These are phyloP conservation scores for Allium sativum DNA, from an alignment of 106 monocot species.

Conservation along the genomic window DNA sequence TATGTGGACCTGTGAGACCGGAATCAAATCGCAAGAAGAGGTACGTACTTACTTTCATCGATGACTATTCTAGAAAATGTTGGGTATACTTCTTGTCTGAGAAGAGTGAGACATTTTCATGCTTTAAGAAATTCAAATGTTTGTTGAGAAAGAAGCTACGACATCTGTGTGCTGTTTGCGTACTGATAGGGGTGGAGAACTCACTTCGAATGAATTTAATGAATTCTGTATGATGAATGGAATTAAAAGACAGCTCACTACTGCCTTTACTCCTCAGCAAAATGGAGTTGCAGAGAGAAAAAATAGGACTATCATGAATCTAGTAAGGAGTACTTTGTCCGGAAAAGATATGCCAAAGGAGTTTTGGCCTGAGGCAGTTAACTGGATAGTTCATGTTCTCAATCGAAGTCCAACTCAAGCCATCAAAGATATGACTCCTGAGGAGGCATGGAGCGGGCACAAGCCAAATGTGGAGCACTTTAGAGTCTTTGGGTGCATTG, in stretches of 20 bases:
- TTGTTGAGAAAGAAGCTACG: constrained; percentile 1
- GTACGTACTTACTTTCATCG: background rate
- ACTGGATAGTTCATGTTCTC: background rate
- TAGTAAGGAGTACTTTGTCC: background rate
- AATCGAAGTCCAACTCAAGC: background rate
- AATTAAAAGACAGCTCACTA: background rate
- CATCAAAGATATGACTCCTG: background rate
- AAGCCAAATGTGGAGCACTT: background rate
- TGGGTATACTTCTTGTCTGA: background rate
- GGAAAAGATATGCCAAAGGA: background rate
- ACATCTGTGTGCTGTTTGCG: background rate
- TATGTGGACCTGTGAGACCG: background rate
- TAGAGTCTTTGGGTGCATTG: background rate
- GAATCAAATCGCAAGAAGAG: background rate
- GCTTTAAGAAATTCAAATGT: background rate
- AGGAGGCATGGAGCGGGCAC: background rate
- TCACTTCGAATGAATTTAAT: background rate
- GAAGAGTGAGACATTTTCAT: background rate
- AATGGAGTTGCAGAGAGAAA: background rate
- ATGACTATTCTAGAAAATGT: background rate
- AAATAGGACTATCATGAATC: background rate
- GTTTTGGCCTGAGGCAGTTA: background rate
- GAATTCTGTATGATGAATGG: background rate
- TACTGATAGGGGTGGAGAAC: background rate
- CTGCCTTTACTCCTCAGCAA: background rate